A percentile compares a stretch with the other conserved stretches of the same genome.
Conservation (phyloP, 108 stramenopile species). For the Skeletonema menzelii region DNA sequence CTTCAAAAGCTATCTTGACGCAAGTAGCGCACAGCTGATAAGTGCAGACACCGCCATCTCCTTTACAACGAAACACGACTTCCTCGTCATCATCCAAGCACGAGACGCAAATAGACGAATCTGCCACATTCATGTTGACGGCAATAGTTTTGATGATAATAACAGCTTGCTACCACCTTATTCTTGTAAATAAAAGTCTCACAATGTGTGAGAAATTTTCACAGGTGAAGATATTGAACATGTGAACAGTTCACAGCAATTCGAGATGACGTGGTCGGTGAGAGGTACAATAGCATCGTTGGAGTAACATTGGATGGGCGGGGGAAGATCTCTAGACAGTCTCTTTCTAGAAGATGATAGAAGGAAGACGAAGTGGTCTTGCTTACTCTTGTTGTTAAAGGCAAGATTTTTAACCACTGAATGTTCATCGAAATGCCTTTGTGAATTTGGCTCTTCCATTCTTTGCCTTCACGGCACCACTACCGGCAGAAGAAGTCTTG, state of each 20-base stretch:
- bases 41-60: slow-evolving; percentile 22
- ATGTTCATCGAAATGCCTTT: slow-evolving; percentile 89
- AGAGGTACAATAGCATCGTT: too few relatives aligned
- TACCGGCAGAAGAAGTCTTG: slow-evolving; percentile 69
- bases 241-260: too few relatives aligned
- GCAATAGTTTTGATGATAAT: not conserved
- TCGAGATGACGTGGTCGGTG: too few relatives aligned
- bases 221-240: too few relatives aligned
- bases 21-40: slow-evolving; percentile 44
- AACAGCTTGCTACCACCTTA: not conserved
- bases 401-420: slow-evolving; percentile 49
- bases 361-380: too few relatives aligned
- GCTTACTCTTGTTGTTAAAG: too few relatives aligned
- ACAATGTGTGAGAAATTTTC: too few relatives aligned
- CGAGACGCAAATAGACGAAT: slow-evolving; percentile 7
- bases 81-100: slow-evolving; percentile 48
- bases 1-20: slow-evolving; percentile 37
- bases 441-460: slow-evolving; percentile 94
- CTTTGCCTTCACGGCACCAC: slow-evolving; percentile 93
- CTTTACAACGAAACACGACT: slow-evolving; percentile 34
- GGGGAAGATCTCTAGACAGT: too few relatives aligned
- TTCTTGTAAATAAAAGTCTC: too few relatives aligned
- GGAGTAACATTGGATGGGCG: too few relatives aligned
- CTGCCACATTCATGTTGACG: not conserved
- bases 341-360: too few relatives aligned